Base-by-base conservation (phyloP, 2,329 filamentous ascomycete species). In the Balansia obtecta region DNA sequence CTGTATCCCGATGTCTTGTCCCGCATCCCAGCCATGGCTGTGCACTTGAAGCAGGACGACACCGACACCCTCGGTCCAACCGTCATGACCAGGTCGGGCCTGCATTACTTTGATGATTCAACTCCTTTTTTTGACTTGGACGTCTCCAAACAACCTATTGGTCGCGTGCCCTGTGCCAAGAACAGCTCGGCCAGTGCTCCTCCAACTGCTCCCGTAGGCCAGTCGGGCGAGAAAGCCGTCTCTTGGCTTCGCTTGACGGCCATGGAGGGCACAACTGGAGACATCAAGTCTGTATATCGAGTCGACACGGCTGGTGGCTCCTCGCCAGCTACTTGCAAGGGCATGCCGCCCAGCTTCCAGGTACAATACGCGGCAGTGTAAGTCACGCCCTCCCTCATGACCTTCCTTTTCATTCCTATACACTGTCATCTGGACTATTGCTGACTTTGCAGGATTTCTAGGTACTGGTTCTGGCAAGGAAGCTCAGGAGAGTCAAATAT, bases 291-390 rank as follows among this genome's bases (percentile, higher is more conserved):
- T 63, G 83, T 95, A 22, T 97, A 91, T 69, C 79, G 91, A 12
- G 70, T 96, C 43, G 77, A 86, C 60, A 97, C 91, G 11, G 88
- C 85, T 1, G 90, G 89, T 27, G 91, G 91, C 11, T 79, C 76
- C 45, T 69, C 88, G 2, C 90, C 90, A 0, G 71, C 77, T 27
- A 86, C 81, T 0, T 97, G 91, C 64, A 64, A 76, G 34, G 85
- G 80, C 11, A 74, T 80, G 72, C 65, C 73, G 0, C 71, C 74
- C 11, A 61, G 67, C 1, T 90, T 96, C 57, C 71, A 83, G 54
- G 79, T 95, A 13, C 74, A 90, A 61, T 96, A 97, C 68, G 75
- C 86, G 33, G 82, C 90, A 41, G 79, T 90, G 76, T 96, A 87
- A 77, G 83, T 39, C 33, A 84, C 75, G 13, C 30, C 13, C 46